Percentiles rank a stretch among this genome's conserved stretches.
Conservation (phyloP, 1,284 basidiomycete species). For the Apiotrichum veenhuisii region DNA sequence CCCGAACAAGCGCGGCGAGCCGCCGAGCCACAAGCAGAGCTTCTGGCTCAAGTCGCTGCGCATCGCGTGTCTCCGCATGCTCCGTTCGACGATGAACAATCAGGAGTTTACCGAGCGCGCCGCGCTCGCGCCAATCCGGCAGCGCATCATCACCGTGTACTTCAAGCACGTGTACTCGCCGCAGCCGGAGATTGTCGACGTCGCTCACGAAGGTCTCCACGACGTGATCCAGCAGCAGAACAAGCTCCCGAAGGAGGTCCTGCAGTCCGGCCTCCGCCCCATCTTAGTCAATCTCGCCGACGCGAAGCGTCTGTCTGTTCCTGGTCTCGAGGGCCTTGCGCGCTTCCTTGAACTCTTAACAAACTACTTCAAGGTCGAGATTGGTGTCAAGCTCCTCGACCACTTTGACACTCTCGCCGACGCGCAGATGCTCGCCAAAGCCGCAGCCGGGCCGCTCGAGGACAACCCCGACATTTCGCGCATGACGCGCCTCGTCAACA, state of each 20-base stretch:
- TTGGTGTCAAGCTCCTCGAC: slow-evolving; percentile 93
- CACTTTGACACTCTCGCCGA: slow-evolving; percentile 85
- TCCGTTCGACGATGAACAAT: slow-evolving; percentile 91
- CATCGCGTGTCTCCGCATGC: slow-evolving; percentile 89
- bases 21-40: slow-evolving; percentile 70
- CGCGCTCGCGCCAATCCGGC: slow-evolving; percentile 63
- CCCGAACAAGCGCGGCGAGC: slow-evolving; percentile 54
- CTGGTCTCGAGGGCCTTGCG: slow-evolving; percentile 90
- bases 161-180: slow-evolving; percentile 98
- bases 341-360: slow-evolving; percentile 91
- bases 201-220: slow-evolving; percentile 88
- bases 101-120: slow-evolving; percentile 87
- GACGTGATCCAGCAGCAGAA: slow-evolving; percentile 86
- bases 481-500: slow-evolving; percentile 88
- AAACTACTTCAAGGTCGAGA: slow-evolving; percentile 99
- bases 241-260: slow-evolving; percentile 88
- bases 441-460: slow-evolving; percentile 70
- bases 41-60: slow-evolving; percentile 84
- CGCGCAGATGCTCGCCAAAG: slow-evolving; percentile 72
- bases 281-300: slow-evolving; percentile 98
- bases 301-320: slow-evolving; percentile 88
- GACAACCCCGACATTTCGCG: slow-evolving; percentile 92
- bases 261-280: slow-evolving; percentile 91
- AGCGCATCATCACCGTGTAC: slow-evolving; percentile 90
- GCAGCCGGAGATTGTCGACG: slow-evolving; percentile 89